Evolutionary conservation across 345 rosid species (phyloP).

Genomic region (Rhodamnia rubescens): DNA sequence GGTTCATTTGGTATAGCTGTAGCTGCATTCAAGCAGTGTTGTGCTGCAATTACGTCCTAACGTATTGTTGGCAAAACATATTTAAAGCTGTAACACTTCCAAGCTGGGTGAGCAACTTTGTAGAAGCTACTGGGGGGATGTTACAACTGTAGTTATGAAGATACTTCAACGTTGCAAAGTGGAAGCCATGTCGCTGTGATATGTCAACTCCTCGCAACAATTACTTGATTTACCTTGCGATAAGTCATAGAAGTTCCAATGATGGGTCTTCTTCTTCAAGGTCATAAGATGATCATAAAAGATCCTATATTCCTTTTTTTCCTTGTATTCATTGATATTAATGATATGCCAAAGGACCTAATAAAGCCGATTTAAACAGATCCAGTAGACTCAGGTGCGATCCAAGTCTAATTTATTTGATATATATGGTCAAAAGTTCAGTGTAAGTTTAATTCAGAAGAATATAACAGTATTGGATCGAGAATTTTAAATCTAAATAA

Average conservation of each 20-base stretch:
- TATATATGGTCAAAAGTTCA: neutral
- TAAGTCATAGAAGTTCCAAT: neutral
- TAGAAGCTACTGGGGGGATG: neutral
- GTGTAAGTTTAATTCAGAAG: neutral
- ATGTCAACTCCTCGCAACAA: neutral
- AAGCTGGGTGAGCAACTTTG: neutral
- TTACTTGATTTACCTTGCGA: neutral
- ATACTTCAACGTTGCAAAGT: neutral
- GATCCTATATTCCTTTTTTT: neutral
- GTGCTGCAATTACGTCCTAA: neutral
- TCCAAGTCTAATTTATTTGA: neutral
- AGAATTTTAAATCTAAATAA: neutral
- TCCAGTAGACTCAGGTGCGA: neutral
- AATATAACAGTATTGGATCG: neutral
- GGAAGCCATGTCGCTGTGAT: neutral
- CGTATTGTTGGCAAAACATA: neutral
- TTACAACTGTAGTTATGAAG: neutral
- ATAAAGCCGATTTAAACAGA: neutral
- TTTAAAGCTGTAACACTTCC: neutral
- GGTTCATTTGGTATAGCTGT: neutral
- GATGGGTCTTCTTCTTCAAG: neutral
- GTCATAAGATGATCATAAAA: neutral
- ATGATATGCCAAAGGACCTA: neutral
- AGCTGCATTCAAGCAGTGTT: neutral
- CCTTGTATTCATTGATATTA: neutral